These are phyloP conservation scores for Rhodotorula taiwanensis DNA, from an alignment of 768 basidiomycete species.

Conservation along the genomic window DNA sequence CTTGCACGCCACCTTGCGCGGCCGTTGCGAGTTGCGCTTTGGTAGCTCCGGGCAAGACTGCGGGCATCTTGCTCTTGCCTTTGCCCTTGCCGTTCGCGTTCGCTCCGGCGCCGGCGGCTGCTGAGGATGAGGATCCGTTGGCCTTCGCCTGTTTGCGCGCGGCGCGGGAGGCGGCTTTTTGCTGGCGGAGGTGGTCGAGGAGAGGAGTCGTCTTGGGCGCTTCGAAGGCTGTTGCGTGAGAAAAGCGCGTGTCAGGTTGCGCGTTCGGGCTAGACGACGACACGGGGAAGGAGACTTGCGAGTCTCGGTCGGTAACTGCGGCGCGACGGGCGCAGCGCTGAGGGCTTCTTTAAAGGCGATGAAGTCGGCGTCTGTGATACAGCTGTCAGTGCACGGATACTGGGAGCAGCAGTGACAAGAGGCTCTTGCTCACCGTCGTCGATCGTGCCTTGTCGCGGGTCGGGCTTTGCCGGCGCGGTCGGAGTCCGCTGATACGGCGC, in stretches of 20 bases:
- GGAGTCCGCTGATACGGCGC: slow-evolving; percentile 87
- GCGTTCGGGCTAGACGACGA: neutral
- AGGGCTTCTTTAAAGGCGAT: slow-evolving; percentile 64
- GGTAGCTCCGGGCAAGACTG: neutral
- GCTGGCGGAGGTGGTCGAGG: slow-evolving; percentile 83
- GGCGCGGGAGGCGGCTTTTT: slow-evolving; percentile 55
- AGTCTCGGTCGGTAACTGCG: slow-evolving; percentile 45
- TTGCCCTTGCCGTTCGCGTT: slow-evolving; percentile 53
- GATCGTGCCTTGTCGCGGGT: slow-evolving; percentile 76
- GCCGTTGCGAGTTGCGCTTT: slow-evolving; percentile 6
- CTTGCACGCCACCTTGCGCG: slow-evolving; percentile 3
- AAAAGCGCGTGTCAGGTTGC: neutral
- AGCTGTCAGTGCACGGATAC: too few relatives aligned
- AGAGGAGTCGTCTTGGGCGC: slow-evolving; percentile 80
- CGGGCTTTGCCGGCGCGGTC: slow-evolving; percentile 63
- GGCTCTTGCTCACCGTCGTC: slow-evolving; percentile 88
- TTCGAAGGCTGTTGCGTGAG: slow-evolving; percentile 19
- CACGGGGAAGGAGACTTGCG: neutral
- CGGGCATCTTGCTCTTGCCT: slow-evolving; percentile 44
- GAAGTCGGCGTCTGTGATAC: slow-evolving; percentile 44
- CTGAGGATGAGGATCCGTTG: slow-evolving; percentile 31
- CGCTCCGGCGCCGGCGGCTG: slow-evolving; percentile 50
- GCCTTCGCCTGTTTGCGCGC: slow-evolving; percentile 51
- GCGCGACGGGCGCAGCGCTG: slow-evolving; percentile 51
- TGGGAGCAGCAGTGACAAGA: too few relatives aligned